A percentile compares a stretch with the other conserved stretches of the same genome.
These are phyloP conservation scores for Hemileccinum hortonii DNA, from an alignment of 1,284 basidiomycete genomes.

Conservation along the genomic window DNA sequence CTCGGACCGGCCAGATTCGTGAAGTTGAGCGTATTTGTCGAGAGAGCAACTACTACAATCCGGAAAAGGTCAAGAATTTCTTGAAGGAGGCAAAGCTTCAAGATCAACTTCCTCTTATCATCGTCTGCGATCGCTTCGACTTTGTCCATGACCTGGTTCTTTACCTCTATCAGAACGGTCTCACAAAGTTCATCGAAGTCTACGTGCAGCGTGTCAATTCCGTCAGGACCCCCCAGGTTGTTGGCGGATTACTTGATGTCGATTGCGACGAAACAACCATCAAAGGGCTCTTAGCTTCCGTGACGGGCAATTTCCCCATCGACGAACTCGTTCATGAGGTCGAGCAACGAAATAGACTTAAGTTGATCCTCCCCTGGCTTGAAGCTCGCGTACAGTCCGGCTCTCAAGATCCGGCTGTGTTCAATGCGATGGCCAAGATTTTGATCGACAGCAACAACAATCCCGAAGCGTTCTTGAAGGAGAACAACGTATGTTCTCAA, in stretches of 20 bases:
- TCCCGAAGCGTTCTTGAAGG: slow-evolving; percentile 96
- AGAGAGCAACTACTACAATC: slow-evolving; percentile 97
- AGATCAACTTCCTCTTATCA: slow-evolving; percentile 98
- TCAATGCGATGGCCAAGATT: slow-evolving; percentile 98
- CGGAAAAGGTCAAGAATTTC: slow-evolving; percentile 99
- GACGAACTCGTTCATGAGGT: slow-evolving; percentile 98
- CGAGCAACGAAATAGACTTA: slow-evolving; percentile 93
- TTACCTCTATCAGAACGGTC: slow-evolving; percentile 97
- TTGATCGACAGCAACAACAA: slow-evolving; percentile 99
- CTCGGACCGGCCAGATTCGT: slow-evolving; percentile 96
- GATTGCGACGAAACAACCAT: slow-evolving; percentile 98
- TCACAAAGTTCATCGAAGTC: slow-evolving; percentile 97
- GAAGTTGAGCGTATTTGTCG: slow-evolving; percentile 99
- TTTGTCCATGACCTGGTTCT: slow-evolving; percentile 99
- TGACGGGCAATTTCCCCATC: slow-evolving; percentile 96
- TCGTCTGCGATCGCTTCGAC: slow-evolving; percentile 99
- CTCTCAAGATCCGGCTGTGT: slow-evolving; percentile 89
- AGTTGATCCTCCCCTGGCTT: slow-evolving; percentile 97
- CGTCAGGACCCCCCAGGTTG: slow-evolving; percentile 95
- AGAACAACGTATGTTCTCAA: slow-evolving; percentile 79
- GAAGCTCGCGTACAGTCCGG: slow-evolving; percentile 91
- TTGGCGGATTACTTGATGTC: slow-evolving; percentile 96
- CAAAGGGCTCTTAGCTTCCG: slow-evolving; percentile 90
- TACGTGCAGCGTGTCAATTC: slow-evolving; percentile 99
- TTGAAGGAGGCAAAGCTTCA: slow-evolving; percentile 96